These are phyloP conservation scores for Apodospora peruviana DNA, from an alignment of 495 filamentous ascomycete genomes.

Conservation along the genomic window DNA sequence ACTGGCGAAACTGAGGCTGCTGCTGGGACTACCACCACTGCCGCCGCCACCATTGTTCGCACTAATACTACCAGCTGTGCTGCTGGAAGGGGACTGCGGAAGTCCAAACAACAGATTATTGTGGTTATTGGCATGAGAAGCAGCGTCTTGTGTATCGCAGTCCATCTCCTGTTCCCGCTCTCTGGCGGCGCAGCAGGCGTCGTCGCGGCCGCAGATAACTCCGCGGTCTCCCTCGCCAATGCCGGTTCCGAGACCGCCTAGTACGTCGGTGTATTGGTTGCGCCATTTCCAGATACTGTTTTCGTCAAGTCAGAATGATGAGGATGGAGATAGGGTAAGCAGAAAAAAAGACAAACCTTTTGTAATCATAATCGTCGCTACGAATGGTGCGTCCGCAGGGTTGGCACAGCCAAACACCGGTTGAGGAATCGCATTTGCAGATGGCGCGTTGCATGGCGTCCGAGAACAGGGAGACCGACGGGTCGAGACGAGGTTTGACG, in stretches of 20 bases:
- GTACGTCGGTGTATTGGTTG: slow-evolving; percentile 71
- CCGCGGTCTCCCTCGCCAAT: slow-evolving; percentile 85
- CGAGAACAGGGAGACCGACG: slow-evolving; percentile 22
- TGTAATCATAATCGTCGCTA: slow-evolving; percentile 66
- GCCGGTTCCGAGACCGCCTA: slow-evolving; percentile 76
- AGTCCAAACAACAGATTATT: neutral
- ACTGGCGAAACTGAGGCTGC: slow-evolving; percentile 2
- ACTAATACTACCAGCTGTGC: neutral
- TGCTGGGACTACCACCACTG: neutral
- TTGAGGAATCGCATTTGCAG: slow-evolving; percentile 57
- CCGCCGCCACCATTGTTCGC: neutral
- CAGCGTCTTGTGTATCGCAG: slow-evolving; percentile 61
- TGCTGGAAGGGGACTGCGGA: slow-evolving; percentile 5
- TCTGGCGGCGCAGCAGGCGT: slow-evolving; percentile 60
- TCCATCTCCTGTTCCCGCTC: slow-evolving; percentile 77
- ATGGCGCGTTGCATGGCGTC: slow-evolving; percentile 51
- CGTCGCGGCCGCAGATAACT: slow-evolving; percentile 72
- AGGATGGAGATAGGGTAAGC: neutral
- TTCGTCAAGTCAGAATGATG: neutral
- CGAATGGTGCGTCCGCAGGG: slow-evolving; percentile 67
- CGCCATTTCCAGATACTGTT: slow-evolving; percentile 80
- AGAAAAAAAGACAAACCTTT: slow-evolving; percentile 25
- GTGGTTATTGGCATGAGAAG: slow-evolving; percentile 25
- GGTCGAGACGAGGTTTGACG: slow-evolving; percentile 22
- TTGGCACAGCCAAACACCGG: slow-evolving; percentile 72